Evolutionary conservation across 208 protist species (phyloP).

Genomic region (Spongospora subterranea): DNA sequence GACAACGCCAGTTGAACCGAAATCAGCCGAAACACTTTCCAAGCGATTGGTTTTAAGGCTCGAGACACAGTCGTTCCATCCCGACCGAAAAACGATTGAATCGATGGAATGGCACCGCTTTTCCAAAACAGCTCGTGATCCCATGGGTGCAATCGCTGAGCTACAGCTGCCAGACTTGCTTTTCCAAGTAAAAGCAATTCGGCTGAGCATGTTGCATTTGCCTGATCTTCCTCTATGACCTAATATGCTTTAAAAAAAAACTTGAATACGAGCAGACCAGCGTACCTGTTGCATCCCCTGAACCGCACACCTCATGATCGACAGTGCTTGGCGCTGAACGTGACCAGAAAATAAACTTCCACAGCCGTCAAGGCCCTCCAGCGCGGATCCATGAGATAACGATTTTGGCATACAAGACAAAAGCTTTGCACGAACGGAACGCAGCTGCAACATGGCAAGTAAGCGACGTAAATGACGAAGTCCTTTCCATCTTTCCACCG

Average conservation of each 20-base stretch:
- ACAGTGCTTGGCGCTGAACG: slow-evolving; percentile 40
- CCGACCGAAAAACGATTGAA: background rate
- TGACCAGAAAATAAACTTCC: background rate
- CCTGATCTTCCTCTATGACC: background rate
- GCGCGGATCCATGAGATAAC: background rate
- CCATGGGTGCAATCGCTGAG: background rate
- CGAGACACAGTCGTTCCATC: background rate
- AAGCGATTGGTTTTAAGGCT: background rate
- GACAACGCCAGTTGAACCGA: background rate
- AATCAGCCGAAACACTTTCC: slow-evolving; percentile 6
- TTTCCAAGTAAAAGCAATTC: background rate
- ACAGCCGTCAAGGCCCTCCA: slow-evolving; percentile 14
- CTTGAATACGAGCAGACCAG: background rate
- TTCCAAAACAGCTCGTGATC: slow-evolving; percentile 26
- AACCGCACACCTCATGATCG: background rate
- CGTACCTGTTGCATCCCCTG: background rate
- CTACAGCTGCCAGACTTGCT: background rate
- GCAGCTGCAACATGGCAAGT: background rate
- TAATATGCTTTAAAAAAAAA: background rate
- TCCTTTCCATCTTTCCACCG: background rate
- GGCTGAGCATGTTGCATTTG: background rate
- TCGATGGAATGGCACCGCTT: background rate
- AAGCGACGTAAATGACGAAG: background rate
- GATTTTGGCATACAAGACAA: background rate
- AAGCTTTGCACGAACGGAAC: slow-evolving; percentile 10